Evolutionary conservation across 73 alveolate species (phyloP).

Genomic region (Symbiodinium pilosum): DNA sequence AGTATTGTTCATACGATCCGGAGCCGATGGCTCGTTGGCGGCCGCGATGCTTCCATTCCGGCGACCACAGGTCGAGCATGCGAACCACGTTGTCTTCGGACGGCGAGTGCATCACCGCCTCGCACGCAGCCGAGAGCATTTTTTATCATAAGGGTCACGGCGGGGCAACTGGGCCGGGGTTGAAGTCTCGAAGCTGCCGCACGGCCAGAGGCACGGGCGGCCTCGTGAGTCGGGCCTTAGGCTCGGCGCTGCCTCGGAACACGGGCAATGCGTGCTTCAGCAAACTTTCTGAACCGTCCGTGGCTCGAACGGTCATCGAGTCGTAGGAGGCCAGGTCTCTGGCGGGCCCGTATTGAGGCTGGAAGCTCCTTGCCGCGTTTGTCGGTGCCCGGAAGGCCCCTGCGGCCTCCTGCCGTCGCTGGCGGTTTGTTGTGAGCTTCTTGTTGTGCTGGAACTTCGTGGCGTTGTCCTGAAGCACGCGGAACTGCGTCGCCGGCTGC

Average conservation of each 20-base stretch:
- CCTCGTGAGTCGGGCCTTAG: background rate
- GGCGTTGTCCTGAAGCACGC: conserved; percentile 15
- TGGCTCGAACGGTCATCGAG: background rate
- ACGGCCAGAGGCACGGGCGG: background rate
- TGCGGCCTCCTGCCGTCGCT: background rate
- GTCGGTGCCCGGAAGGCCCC: conserved; percentile 26
- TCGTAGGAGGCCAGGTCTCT: background rate
- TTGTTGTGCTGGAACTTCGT: conserved; percentile 21
- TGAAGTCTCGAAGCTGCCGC: conserved; percentile 23
- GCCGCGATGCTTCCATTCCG: background rate
- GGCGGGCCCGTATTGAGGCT: background rate
- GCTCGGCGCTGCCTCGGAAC: background rate
- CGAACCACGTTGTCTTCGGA: background rate
- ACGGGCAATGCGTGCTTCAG: conserved; percentile 10
- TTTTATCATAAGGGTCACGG: background rate
- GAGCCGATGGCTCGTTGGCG: conserved; percentile 2
- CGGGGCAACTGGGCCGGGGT: background rate
- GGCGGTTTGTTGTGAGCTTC: background rate
- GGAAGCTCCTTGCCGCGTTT: background rate
- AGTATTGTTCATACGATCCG: background rate
- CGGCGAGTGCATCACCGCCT: background rate
- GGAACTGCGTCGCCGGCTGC: background rate
- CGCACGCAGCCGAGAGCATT: background rate
- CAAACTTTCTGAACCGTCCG: background rate
- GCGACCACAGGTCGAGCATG: background rate